Evolutionary conservation across 2,329 filamentous ascomycete genomes (phyloP).

Genomic region (Chaetomiaceae sp.): DNA sequence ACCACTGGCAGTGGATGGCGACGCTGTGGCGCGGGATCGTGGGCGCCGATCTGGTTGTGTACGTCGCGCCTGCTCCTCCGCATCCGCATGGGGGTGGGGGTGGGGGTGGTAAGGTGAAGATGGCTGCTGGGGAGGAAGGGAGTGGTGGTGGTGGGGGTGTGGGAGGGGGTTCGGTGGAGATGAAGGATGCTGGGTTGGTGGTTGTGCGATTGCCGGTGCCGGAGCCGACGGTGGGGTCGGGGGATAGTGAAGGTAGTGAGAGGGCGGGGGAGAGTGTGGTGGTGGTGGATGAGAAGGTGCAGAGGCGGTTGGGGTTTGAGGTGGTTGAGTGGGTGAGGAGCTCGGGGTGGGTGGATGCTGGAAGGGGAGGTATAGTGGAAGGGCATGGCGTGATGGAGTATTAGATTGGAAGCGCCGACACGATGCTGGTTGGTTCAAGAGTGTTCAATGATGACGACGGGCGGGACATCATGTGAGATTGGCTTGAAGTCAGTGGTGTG

Average conservation of each 20-base stretch:
- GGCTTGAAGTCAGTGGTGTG: too few relatives aligned
- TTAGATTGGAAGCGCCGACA: neutral
- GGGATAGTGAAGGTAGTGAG: constrained; percentile 48
- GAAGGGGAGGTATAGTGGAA: neutral
- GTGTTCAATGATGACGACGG: too few relatives aligned
- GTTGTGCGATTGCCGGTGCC: constrained; percentile 23
- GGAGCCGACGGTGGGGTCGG: neutral
- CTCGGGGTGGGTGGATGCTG: constrained; percentile 27
- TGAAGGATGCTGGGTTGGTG: constrained; percentile 16
- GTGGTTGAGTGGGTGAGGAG: constrained; percentile 71
- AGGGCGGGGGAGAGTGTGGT: constrained; percentile 30
- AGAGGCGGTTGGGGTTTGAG: constrained; percentile 77
- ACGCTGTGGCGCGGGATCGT: constrained; percentile 85
- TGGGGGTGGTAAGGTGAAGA: constrained; percentile 26
- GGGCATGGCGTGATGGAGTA: neutral
- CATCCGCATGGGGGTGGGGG: constrained; percentile 1
- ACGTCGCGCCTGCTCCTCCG: constrained; percentile 38
- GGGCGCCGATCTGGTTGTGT: constrained; percentile 73
- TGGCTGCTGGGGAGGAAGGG: constrained; percentile 12
- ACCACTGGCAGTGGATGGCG: constrained; percentile 97
- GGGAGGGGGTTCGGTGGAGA: constrained; percentile 27
- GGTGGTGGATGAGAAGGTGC: constrained; percentile 58
- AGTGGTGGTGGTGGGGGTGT: constrained; percentile 4
- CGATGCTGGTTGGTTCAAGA: neutral
- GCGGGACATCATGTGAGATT: too few relatives aligned